Conservation (phyloP, 495 filamentous ascomycete genomes). For the Aspergillus sparsus region DNA sequence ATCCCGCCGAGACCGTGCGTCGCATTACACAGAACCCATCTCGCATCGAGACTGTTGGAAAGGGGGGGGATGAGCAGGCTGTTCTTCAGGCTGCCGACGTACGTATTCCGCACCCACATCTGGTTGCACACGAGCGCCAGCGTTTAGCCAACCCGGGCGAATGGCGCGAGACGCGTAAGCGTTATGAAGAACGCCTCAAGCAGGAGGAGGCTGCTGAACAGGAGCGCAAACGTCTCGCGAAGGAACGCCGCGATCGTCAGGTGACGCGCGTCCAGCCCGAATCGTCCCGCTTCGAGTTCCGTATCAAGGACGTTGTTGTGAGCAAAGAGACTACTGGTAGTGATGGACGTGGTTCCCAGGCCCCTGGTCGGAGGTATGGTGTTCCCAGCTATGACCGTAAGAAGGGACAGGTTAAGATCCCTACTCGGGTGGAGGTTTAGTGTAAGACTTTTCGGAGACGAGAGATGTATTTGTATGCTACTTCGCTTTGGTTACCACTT, state of each 20-base stretch:
- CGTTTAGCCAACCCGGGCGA: conserved; percentile 30
- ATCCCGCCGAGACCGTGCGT: conserved; percentile 35
- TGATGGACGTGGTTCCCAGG: conserved; percentile 58
- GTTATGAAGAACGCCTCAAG: conserved; percentile 47
- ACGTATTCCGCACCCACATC: conserved; percentile 85
- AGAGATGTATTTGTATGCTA: conserved; percentile 26
- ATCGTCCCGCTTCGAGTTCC: conserved; percentile 75
- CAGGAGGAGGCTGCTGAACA: conserved; percentile 41
- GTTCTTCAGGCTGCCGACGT: conserved; percentile 79
- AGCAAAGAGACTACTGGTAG: conserved; percentile 59
- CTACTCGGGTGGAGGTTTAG: conserved; percentile 57
- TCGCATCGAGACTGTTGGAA: conserved; percentile 46
- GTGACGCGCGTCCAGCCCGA: conserved; percentile 47
- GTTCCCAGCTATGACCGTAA: conserved; percentile 69
- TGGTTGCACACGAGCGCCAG: conserved; percentile 62
- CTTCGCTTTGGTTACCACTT: conserved; percentile 8
- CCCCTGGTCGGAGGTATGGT: conserved; percentile 67
- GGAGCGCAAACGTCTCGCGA: conserved; percentile 37
- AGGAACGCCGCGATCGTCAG: conserved; percentile 42
- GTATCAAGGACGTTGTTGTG: conserved; percentile 64
- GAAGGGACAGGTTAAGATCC: conserved; percentile 73
- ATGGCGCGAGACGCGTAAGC: conserved; percentile 36
- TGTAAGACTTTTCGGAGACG: neutral
- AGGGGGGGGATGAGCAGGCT: conserved; percentile 41
- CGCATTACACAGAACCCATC: conserved; percentile 31